Base-by-base conservation (phyloP, 2,329 filamentous ascomycete species). In the Neofusicoccum cordaticola region DNA sequence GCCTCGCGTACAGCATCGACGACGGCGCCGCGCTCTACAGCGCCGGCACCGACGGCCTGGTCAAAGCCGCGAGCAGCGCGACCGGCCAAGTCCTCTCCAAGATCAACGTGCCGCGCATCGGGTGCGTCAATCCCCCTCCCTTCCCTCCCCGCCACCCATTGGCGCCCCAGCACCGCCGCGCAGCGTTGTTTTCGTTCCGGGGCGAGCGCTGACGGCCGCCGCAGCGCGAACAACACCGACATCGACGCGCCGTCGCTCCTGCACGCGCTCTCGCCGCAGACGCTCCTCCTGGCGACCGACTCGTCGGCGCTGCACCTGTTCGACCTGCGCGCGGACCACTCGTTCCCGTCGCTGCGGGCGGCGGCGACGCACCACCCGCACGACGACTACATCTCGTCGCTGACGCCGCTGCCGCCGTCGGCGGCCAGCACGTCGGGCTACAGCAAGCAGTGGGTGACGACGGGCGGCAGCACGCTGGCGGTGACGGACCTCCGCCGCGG, bases 361-460 rank as follows among this genome's bases (percentile, higher is more conserved):
- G 85, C 89, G 22, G 90, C 93, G 73, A 93, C 92, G 9, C 89
- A 94, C 74, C 88, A 88, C 67, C 94, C 94, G 0, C 95, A 99
- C 78, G 88, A 91, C 71, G 94, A 98, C 80, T 97, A 97, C 77
- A 87, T 99, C 63, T 95, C 93, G 37, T 93, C 91, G 57, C 84
- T 99, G 50, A 90, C 91, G 0, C 88, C 93, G 1, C 85, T 99
- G 0, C 93, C 93, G 0, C 85, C 93, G 0, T 89, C 90, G 1
- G 85, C 88, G 35, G 87, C 90, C 64, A 95, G 90, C 76, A 97
- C 92, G 0, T 94, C 90, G 17, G 93, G 93, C 4, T 94, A 91
- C 75, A 88, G 91, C 71, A 97, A 97, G 79, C 94, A 98, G 79
- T 99, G 93, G 90, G 86, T 97, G 61, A 95, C 90, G 42, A 97